Base-by-base conservation (phyloP, 2,329 filamentous ascomycete genomes). In the Alternaria conjuncta region DNA sequence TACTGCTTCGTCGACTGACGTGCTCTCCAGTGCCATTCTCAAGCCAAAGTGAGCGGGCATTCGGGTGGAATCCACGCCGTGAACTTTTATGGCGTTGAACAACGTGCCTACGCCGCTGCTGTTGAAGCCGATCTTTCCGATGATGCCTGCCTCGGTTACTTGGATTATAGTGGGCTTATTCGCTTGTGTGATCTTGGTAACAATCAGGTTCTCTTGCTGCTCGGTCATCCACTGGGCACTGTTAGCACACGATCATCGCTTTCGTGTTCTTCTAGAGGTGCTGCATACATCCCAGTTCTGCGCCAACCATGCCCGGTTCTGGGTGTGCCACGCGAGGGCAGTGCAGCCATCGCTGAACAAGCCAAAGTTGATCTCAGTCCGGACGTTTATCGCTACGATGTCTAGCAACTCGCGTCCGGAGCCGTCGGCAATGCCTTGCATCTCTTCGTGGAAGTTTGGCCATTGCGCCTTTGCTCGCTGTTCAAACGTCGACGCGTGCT, bases 101-200 rank as follows among this genome's bases (percentile, higher is more conserved):
- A 85, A 86, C 0, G 85, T 84, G 0, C 87, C 88, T 0, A 91
- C 86, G 0, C 88, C 87, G 0, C 75, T 71, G 15, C 79, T 80
- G 70, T 91, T 91, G 67, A 90, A 81, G 0, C 89, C 89, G 21
- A 91, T 90, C 75, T 91, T 91, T 13, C 88, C 88, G 32, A 91
- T 84, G 21, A 89, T 83, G 13, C 88, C 87, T 0, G 84, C 86
- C 71, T 89, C 88, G 0, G 87, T 89, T 21, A 89, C 80, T 80
- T 87, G 87, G 15, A 84, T 75, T 60, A 89, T 84, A 2, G 78
- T 78, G 0, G 86, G 86, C 26, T 83, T 83, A 7, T 65, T 70
- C 1, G 72, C 65, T 51, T 84, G 82, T 1, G 75, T 71, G 53
- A 87, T 84, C 41, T 82, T 82, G 18, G 84, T 81, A 30, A 84